These are phyloP conservation scores for Entonaema liquescens DNA, from an alignment of 495 filamentous ascomycete genomes.

Conservation along the genomic window DNA sequence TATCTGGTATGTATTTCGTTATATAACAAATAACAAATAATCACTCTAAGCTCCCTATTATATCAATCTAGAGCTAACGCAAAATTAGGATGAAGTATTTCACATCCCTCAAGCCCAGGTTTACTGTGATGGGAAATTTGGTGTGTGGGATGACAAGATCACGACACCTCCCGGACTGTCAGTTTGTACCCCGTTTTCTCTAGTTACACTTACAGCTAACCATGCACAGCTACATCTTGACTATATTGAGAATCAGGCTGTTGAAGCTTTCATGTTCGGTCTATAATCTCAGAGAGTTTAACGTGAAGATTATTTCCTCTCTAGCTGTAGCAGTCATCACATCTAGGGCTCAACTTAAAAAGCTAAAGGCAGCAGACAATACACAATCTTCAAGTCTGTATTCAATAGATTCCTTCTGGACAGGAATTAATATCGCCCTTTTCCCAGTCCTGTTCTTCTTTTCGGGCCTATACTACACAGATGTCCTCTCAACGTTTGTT, in stretches of 20 bases:
- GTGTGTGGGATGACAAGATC: slow-evolving; percentile 92
- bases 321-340: slow-evolving; percentile 23
- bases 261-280: slow-evolving; percentile 53
- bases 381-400: background rate
- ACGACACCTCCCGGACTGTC: slow-evolving; percentile 94
- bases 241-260: slow-evolving; percentile 53
- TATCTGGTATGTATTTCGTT: slow-evolving; percentile 69
- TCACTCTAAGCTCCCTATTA: background rate
- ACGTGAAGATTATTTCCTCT: slow-evolving; percentile 55
- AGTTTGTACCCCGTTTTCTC: slow-evolving; percentile 35
- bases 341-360: slow-evolving; percentile 29
- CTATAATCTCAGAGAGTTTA: slow-evolving; percentile 59
- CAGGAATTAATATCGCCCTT: slow-evolving; percentile 79
- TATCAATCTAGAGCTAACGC: slow-evolving; percentile 23
- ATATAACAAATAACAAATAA: background rate
- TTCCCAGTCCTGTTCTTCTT: slow-evolving; percentile 97
- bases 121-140: slow-evolving; percentile 80
- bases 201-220: slow-evolving; percentile 1
- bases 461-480: slow-evolving; percentile 92
- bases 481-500: slow-evolving; percentile 73
- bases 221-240: slow-evolving; percentile 61
- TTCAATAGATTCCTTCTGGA: slow-evolving; percentile 59
- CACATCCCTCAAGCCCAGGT: slow-evolving; percentile 90
- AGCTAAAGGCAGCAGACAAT: background rate
- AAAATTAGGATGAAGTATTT: slow-evolving; percentile 85